phyloP scores from a whole-genome alignment of 176 grass and related monocot species.

The Echinochloa phyllopogon region DNA sequence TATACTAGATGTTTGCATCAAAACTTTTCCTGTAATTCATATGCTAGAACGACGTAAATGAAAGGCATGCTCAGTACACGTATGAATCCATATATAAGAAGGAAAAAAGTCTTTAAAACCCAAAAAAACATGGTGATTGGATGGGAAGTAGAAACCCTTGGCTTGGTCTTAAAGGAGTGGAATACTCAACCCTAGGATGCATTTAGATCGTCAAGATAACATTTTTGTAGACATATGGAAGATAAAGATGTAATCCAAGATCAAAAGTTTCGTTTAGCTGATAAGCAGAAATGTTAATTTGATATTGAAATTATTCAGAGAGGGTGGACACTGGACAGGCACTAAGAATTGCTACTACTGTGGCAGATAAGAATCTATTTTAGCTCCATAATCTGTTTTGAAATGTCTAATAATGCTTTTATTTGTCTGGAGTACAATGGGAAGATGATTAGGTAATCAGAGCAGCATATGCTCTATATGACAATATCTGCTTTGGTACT shows the following conservation, averaged over 20 bases:
- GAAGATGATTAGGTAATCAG: not conserved
- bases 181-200: not conserved
- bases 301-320: not conserved
- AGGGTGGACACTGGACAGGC: not conserved
- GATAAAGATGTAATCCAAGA: not conserved
- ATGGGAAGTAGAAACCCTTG: not conserved
- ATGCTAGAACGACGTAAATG: not conserved
- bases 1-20: slow-evolving; percentile 14
- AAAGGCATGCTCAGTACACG: not conserved
- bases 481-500: not conserved
- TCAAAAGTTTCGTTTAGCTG: not conserved
- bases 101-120: not conserved
- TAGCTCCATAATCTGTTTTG: not conserved
- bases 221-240: not conserved
- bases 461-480: not conserved
- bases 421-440: not conserved
- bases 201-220: not conserved
- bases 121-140: not conserved
- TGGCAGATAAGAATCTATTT: not conserved
- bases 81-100: not conserved
- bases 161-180: not conserved
- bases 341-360: not conserved
- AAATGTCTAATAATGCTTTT: not conserved
- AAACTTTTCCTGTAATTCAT: not conserved
- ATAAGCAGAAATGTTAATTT: not conserved